Conservation (phyloP, 345 rosid species). For the thale cress (Arabidopsis thaliana) region DNA sequence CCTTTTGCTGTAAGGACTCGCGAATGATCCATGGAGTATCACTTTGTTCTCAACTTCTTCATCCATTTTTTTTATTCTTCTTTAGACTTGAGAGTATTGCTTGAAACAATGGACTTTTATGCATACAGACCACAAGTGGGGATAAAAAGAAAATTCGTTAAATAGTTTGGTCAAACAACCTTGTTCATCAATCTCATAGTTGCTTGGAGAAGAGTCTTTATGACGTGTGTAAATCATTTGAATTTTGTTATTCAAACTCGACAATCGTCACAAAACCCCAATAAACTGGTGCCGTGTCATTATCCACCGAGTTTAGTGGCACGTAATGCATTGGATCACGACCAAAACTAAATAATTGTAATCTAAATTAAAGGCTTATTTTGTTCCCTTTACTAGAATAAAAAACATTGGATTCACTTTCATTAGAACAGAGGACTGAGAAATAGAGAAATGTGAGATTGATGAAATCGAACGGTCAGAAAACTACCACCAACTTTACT, state of each 20-base stretch:
- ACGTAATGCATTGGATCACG: background rate
- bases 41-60: conserved; percentile 44
- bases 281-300: background rate
- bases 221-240: conserved; percentile 1
- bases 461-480: conserved; percentile 40
- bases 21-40: conserved; percentile 43
- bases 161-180: conserved; percentile 3
- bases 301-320: background rate
- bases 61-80: conserved; percentile 29
- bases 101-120: conserved; percentile 6
- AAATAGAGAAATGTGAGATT: background rate
- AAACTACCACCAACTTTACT: background rate
- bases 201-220: conserved; percentile 1
- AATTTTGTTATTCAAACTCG: background rate
- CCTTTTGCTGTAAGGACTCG: conserved; percentile 45
- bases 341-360: background rate
- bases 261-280: background rate
- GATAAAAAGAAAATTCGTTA: background rate
- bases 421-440: background rate
- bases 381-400: no score
- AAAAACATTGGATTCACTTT: background rate
- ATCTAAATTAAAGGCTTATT: background rate
- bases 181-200: conserved; percentile 19
- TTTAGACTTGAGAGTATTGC: conserved; percentile 15
- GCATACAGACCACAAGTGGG: background rate